Evolutionary conservation across 176 grass and related monocot species (phyloP), one percentile per base, ranked within the genome.

Genomic region (Carex parvula): DNA sequence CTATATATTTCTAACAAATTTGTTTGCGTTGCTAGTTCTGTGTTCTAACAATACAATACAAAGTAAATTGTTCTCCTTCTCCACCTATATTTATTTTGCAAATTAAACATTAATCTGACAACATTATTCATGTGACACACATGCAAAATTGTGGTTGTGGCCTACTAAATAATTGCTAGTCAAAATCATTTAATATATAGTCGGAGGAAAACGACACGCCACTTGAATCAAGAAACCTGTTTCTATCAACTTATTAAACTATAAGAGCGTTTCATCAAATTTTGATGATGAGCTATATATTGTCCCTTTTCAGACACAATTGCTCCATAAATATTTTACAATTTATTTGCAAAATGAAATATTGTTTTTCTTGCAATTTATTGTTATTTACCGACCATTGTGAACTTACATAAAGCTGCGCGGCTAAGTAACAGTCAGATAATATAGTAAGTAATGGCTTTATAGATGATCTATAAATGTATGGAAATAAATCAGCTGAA

Each of bases 61-160:
- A 26, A 26, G 0, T 26, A 26, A 26, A 26, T 26, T 26, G 26
- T 26, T 26, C 26, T 26, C 26, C 26, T 26, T 26, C 0, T 26
- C 26, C 26, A 26, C 26, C 26, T 26, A 26, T 26, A 26, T 26
- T 26, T 26, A 26, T 26, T 26, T 26, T 26, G 26, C 26, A 42
- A 70, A 32, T 6, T 42, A 6, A 9, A 6, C 3, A 73, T 2
- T 48, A 18, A 73, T 73, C 3, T 73, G 42, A 50, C 3, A 48
- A 17, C 44, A 54, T 30, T 29, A 53, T 76, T 76, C 72, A 55
- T 16, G 72, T 76, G 72, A 76, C n/a, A 76, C 44, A 75, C 71
- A 76, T 76, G 72, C 72, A 76, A 55, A 52, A 1, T 39, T 1
- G 18, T 73, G 16, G 10, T n/a, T 1, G 44, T 74, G 39, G 42